These are phyloP conservation scores for Spathaspora arborariae DNA, from an alignment of 805 yeast genomes.

Conservation along the genomic window DNA sequence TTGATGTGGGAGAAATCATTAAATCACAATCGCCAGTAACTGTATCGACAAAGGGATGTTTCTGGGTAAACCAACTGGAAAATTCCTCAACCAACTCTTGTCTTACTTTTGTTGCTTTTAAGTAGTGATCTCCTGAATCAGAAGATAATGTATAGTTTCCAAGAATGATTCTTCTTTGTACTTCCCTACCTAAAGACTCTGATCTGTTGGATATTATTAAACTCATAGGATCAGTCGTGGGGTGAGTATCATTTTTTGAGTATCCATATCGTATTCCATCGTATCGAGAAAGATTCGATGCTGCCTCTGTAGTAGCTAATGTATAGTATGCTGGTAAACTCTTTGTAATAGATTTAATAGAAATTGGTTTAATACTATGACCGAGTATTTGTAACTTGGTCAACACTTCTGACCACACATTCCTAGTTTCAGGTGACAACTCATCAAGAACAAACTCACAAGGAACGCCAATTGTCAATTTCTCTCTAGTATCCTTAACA, in stretches of 20 bases:
- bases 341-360: conserved; percentile 63
- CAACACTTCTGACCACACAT: conserved; percentile 46
- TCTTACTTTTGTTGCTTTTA: conserved; percentile 71
- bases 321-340: conserved; percentile 83
- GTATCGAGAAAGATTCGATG: conserved; percentile 83
- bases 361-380: conserved; percentile 55
- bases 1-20: conserved; percentile 70
- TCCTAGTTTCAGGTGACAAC: conserved; percentile 43
- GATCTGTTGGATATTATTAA: conserved; percentile 49
- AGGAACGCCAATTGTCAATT: conserved; percentile 67
- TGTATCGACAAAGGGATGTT: conserved; percentile 31
- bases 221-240: conserved; percentile 7
- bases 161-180: conserved; percentile 72
- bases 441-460: conserved; percentile 59
- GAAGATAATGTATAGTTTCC: conserved; percentile 87
- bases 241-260: conserved; percentile 27
- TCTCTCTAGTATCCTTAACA: conserved; percentile 1
- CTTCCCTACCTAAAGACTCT: conserved; percentile 75
- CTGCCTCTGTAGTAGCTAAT: conserved; percentile 88
- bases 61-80: conserved; percentile 53
- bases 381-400: conserved; percentile 43
- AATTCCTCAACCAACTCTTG: conserved; percentile 59
- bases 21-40: conserved; percentile 45
- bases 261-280: conserved; percentile 88
- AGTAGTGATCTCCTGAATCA: conserved; percentile 68